These are phyloP conservation scores for Diaporthe ampelina DNA, from an alignment of 2,329 filamentous ascomycete species.

Conservation along the genomic window DNA sequence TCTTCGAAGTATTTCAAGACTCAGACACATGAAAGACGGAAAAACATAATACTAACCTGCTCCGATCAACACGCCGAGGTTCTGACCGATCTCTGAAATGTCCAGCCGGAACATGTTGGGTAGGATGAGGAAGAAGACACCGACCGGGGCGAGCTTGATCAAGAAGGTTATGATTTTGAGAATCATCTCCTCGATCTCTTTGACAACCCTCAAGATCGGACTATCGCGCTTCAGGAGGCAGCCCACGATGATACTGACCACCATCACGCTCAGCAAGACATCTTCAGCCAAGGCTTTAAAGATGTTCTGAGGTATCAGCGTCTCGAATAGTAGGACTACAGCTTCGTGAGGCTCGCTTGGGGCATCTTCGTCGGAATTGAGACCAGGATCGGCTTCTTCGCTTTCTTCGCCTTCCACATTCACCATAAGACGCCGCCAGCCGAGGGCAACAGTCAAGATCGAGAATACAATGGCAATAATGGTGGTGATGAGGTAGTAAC, in stretches of 20 bases:
- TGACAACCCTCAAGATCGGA: constrained; percentile 57
- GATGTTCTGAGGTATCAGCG: constrained; percentile 64
- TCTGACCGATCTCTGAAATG: constrained; percentile 61
- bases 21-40: too few species aligned
- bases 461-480: constrained; percentile 62
- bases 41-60: constrained; percentile 42
- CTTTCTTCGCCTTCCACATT: constrained; percentile 49
- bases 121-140: constrained; percentile 68
- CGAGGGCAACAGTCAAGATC: constrained; percentile 60
- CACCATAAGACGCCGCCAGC: constrained; percentile 62
- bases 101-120: constrained; percentile 65
- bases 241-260: constrained; percentile 61
- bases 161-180: constrained; percentile 61
- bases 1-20: too few species aligned
- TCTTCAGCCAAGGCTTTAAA: constrained; percentile 61
- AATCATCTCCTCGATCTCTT: constrained; percentile 64
- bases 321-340: constrained; percentile 63
- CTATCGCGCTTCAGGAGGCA: constrained; percentile 58
- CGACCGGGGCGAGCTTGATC: constrained; percentile 63
- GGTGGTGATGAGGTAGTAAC: constrained; percentile 65
- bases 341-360: constrained; percentile 54
- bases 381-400: constrained; percentile 45
- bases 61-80: constrained; percentile 65
- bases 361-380: constrained; percentile 38
- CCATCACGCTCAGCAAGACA: constrained; percentile 61